Evolutionary conservation across 2,329 filamentous ascomycete species (phyloP), one percentile per base, ranked within the genome.

Genomic region (Cercospora zeae-maydis): DNA sequence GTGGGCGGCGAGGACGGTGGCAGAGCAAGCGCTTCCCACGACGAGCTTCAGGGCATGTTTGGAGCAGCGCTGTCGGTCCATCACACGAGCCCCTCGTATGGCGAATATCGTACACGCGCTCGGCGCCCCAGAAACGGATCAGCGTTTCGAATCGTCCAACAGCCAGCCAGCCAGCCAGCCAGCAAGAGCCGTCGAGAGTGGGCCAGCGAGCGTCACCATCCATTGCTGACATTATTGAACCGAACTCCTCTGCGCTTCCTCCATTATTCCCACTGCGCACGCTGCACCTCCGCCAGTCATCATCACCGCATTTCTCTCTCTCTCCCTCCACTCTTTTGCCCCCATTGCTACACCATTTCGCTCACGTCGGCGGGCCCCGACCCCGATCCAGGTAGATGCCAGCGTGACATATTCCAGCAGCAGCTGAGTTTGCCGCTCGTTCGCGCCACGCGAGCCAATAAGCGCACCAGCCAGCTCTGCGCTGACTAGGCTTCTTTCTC

Each of bases 391-490:
- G 57, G 51, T 61, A 45, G 49, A 54, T 55, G 58, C 58, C 51
- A 55, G 58, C 34, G 49, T 47, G 52, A 47, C 58, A 27, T n/a
- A 54, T 45, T 54, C 49, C 49, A 61, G 36, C 33, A 53, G 16
- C 34, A 55, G 58, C 49, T 61, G 58, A 61, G 21, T 61, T 55
- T 61, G 47, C 58, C 58, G 58, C 58, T 39, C 42, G 24, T 47
- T 59, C 30, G 39, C 45, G 57, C 57, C 57, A 59, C 57, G 21
- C 37, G n/a, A 37, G 42, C 57, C 57, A 59, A 59, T 59, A 30
- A 59, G 14, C 24, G 31, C 30, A 30, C n/a, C 30, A 45, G 31
- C 24, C 24, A 27, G 57, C 47, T n/a, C 42, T 33, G 30, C 34
- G 34, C 53, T 24, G 36, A 37, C 53, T 37, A 42, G 42, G 57